phyloP scores from a whole-genome alignment of 345 rosid genomes.

The Citropsis articulata region DNA sequence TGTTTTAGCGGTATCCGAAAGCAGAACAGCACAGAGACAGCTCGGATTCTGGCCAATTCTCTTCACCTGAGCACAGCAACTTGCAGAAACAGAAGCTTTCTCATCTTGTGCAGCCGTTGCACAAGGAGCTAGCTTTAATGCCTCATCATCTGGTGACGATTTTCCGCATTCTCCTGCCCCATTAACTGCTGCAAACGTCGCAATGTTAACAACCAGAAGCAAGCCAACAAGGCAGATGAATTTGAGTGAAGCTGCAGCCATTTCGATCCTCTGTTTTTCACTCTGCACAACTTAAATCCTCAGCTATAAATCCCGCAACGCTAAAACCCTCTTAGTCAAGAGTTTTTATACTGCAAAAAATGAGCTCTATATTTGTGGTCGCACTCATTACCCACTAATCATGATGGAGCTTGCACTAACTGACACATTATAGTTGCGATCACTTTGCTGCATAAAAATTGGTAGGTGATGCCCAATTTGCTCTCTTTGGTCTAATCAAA shows the following conservation, averaged over 20 bases:
- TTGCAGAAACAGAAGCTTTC: constrained; percentile 24
- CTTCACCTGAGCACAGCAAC: constrained; percentile 42
- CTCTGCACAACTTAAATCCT: not conserved
- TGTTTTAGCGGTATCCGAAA: constrained; percentile 37
- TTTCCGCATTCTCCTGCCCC: constrained; percentile 44
- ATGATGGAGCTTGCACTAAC: constrained; percentile 34
- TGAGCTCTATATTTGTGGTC: constrained; percentile 6
- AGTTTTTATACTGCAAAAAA: constrained; percentile 29
- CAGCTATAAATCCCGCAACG: not conserved
- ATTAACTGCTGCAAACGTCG: constrained; percentile 10
- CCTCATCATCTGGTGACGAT: constrained; percentile 34
- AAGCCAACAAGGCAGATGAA: constrained; percentile 23
- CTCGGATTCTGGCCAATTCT: constrained; percentile 30
- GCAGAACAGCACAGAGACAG: constrained; percentile 41
- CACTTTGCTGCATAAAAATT: constrained; percentile 8
- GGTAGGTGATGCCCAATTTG: not conserved
- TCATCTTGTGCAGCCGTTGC: constrained; percentile 33
- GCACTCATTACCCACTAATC: constrained; percentile 24
- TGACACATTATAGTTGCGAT: constrained; percentile 10
- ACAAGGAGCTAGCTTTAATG: constrained; percentile 36
- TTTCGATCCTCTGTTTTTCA: constrained; percentile 7
- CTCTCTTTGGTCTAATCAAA: not conserved
- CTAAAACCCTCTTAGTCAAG: not conserved
- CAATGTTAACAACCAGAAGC: constrained; percentile 16
- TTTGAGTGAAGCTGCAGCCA: constrained; percentile 25